Conservation (phyloP, 345 rosid genomes). For the Bruguiera gymnorhiza region DNA sequence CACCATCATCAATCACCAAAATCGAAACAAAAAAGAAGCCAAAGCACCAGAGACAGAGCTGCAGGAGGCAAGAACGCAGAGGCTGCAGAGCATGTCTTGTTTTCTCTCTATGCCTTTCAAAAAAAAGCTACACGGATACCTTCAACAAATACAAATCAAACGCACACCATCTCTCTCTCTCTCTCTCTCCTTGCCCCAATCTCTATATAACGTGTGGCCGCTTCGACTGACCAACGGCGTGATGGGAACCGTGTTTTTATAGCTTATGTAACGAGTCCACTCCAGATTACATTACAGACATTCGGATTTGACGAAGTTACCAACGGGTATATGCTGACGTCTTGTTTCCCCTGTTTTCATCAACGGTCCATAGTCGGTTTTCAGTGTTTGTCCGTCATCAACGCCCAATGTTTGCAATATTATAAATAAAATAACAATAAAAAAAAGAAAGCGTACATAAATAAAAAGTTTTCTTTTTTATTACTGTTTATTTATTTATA, state of each 20-base stretch:
- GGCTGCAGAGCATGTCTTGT: constrained; percentile 61
- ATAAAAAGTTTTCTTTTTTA: no score
- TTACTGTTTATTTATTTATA: neutral
- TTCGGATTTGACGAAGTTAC: neutral
- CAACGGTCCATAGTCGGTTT: constrained; percentile 8
- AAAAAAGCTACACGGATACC: neutral
- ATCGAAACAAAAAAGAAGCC: constrained; percentile 26
- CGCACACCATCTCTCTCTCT: neutral
- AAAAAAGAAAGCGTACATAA: no score
- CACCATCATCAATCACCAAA: neutral
- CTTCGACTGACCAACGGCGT: neutral
- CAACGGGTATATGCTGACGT: neutral
- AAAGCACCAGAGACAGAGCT: constrained; percentile 14
- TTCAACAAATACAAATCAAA: neutral
- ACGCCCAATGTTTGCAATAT: constrained; percentile 7
- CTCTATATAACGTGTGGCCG: neutral
- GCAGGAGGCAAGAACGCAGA: constrained; percentile 44
- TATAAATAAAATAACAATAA: no score
- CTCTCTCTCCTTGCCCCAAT: neutral
- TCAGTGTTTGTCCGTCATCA: constrained; percentile 17
- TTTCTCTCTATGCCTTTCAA: neutral
- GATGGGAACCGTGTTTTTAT: neutral
- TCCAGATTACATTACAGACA: neutral
- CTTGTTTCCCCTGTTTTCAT: neutral
- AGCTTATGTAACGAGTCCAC: neutral